A percentile compares a stretch with the other conserved stretches of the same genome.
Conservation (phyloP, 169 alveolate species). For the Plasmodium falciparum region DNA sequence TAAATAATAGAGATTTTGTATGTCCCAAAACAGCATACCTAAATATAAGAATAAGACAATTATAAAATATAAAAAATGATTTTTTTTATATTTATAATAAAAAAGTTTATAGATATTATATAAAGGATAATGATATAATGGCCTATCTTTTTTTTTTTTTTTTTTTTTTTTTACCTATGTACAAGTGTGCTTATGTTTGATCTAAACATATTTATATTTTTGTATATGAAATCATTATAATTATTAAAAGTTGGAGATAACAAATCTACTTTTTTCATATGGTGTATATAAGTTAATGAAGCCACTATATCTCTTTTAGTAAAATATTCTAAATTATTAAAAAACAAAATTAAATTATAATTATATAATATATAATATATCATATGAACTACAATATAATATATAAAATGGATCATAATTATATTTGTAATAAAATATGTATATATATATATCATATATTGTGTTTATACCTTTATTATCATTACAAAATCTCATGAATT, state of each 20-base stretch:
- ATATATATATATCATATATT: slow-evolving; percentile 7
- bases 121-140: not conserved
- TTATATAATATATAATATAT: not conserved
- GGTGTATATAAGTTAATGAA: slow-evolving; percentile 72
- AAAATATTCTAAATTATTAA: slow-evolving; percentile 40
- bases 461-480: slow-evolving; percentile 69
- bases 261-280: slow-evolving; percentile 74
- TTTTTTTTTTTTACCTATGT: slow-evolving; percentile 36
- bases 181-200: slow-evolving; percentile 77
- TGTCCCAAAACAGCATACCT: slow-evolving; percentile 74
- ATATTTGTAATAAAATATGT: slow-evolving; percentile 4
- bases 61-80: not conserved
- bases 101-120: too few relatives aligned
- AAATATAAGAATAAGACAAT: slow-evolving; percentile 21
- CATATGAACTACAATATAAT: not conserved
- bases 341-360: slow-evolving; percentile 14
- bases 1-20: slow-evolving; percentile 75
- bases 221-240: slow-evolving; percentile 70
- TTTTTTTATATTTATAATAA: too few relatives aligned
- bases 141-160: slow-evolving; percentile 10
- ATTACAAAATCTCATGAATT: slow-evolving; percentile 76
- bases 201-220: slow-evolving; percentile 65
- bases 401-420: slow-evolving; percentile 3
- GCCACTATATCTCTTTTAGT: slow-evolving; percentile 75
- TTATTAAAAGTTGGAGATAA: slow-evolving; percentile 57